Conservation (phyloP, 805 yeast genomes). For the Sugiyamaella valdiviana region DNA sequence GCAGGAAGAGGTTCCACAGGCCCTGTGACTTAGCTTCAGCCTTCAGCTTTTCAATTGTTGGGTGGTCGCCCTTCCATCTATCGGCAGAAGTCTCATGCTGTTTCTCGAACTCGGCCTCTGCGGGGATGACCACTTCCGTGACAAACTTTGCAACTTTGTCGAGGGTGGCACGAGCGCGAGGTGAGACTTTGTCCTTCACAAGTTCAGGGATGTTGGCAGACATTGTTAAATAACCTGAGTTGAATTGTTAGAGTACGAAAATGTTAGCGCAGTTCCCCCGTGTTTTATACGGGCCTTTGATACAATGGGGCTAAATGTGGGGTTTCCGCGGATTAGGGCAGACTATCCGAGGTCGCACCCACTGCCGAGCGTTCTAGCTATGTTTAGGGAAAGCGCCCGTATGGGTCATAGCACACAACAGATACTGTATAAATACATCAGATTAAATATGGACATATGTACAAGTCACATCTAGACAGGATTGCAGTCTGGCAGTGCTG, state of each 20-base stretch:
- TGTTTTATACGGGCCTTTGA: background rate
- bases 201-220: conserved; percentile 31
- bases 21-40: conserved; percentile 46
- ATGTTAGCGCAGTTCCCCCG: no score
- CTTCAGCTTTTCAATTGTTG: conserved; percentile 46
- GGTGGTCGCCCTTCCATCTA: conserved; percentile 46
- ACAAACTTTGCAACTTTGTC: conserved; percentile 44
- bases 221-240: conserved; percentile 5
- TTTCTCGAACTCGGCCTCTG: conserved; percentile 39
- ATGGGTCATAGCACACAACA: no score
- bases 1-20: conserved; percentile 55
- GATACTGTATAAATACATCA: no score
- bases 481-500: no score
- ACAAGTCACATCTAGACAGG: no score
- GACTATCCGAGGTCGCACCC: background rate
- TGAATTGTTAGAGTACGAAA: background rate
- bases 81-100: conserved; percentile 36
- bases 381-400: background rate
- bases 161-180: conserved; percentile 33
- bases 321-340: background rate
- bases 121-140: conserved; percentile 51
- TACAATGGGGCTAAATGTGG: background rate
- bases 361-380: no score
- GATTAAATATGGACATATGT: no score
- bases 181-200: conserved; percentile 32